Base-by-base conservation (phyloP, 495 filamentous ascomycete species). In the Talaromyces borbonicus region DNA sequence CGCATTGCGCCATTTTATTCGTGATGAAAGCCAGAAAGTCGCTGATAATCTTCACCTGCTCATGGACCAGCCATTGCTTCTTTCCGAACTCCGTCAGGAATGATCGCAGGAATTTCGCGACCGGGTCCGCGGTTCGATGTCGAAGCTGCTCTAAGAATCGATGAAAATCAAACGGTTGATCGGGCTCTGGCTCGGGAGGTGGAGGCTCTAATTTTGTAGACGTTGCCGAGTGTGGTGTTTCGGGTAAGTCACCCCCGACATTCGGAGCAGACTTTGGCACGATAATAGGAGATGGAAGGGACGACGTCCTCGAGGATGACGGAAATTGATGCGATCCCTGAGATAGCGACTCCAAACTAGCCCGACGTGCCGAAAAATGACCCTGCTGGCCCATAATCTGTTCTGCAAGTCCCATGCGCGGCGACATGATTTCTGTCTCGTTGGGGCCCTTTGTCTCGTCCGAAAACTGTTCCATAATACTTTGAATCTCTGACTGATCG, bases 41-140 rank as follows among this genome's bases (percentile, higher is more conserved):
- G 46, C 86, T 80, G 49, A 99, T 90, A 36, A 99, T 95, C 60
- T 99, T 99, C 51, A 95, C 90, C 61, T 99, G 92, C 63, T 99
- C 92, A 57, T 97, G 92, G 6, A 94, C 92, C 90, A 94, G 93
- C 92, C 92, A 99, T 62, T 96, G 93, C 53, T 87, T 86, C 66
- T 99, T 99, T 8, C 83, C 87, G 66, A 99, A 99, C 60, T 97
- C 92, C 27, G 78, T 73, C 9, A 99, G 69, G 57, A 99, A 99
- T 5, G 90, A 96, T 36, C 90, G 83, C 15, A 99, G 75, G 59
- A 94, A 99, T 52, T 87, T 85, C 9, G 92, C 93, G 1, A 99
- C 90, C 4, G 92, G 93, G 54, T 99, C 92, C 14, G 92, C 93
- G 18, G 90, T 95, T 39, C 90, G 83, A 63, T 97, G 90, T 43